Evolutionary conservation across 768 basidiomycete genomes (phyloP).

Genomic region (Infundibulicybe gibba): DNA sequence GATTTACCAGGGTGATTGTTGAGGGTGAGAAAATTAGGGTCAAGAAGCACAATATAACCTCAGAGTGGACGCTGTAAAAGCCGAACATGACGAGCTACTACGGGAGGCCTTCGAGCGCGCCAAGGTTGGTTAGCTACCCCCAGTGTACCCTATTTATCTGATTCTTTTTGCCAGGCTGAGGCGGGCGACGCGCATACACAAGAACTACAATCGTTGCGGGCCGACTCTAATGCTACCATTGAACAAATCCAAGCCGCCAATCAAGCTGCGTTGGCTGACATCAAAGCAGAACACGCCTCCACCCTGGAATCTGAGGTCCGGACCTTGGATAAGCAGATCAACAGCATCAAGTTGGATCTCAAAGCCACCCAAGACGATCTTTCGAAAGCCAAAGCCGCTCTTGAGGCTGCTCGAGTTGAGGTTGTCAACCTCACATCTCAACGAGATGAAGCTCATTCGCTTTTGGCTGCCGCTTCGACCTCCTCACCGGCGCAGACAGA

Average conservation of each 20-base stretch:
- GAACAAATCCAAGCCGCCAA: constrained; percentile 68
- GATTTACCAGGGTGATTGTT: background rate
- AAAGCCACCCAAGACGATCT: constrained; percentile 87
- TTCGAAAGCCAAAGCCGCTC: constrained; percentile 61
- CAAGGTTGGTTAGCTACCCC: constrained; percentile 46
- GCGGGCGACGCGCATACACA: constrained; percentile 65
- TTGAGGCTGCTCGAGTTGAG: constrained; percentile 51
- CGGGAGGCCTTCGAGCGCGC: constrained; percentile 74
- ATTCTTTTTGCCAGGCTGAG: constrained; percentile 44
- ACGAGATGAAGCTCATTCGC: constrained; percentile 57
- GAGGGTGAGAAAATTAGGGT: constrained; percentile 35
- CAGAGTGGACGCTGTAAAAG: constrained; percentile 63
- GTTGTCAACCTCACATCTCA: constrained; percentile 55
- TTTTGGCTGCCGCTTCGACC: constrained; percentile 33
- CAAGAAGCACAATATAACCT: constrained; percentile 67
- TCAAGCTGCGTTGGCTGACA: constrained; percentile 51
- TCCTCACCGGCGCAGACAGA: constrained; percentile 45
- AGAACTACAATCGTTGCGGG: constrained; percentile 70
- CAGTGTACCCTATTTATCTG: constrained; percentile 7
- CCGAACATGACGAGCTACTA: constrained; percentile 58
- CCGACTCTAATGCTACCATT: constrained; percentile 59
- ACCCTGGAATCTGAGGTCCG: constrained; percentile 53
- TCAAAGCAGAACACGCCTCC: constrained; percentile 65
- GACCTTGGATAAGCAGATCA: constrained; percentile 59
- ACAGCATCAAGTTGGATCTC: constrained; percentile 62